Conservation (phyloP, 1,284 basidiomycete species). For the Amylostereum areolatum region DNA sequence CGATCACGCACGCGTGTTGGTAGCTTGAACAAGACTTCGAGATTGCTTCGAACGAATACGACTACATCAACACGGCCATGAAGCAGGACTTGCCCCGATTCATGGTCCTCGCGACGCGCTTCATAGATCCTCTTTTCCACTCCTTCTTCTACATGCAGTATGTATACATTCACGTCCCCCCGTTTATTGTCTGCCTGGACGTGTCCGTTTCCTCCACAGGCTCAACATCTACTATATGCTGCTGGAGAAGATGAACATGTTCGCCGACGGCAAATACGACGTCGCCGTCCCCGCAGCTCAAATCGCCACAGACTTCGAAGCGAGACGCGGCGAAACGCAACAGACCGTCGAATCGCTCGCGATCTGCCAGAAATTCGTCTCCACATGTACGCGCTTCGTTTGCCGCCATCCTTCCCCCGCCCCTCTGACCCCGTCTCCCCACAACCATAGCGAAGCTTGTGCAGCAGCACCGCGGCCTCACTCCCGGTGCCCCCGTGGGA, state of each 20-base stretch:
- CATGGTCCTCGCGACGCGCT: conserved; percentile 80
- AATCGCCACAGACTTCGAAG: conserved; percentile 76
- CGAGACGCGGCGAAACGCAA: conserved; percentile 75
- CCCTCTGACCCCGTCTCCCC: conserved; percentile 6
- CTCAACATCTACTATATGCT: conserved; percentile 93
- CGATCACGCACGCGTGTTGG: neutral
- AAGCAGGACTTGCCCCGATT: conserved; percentile 93
- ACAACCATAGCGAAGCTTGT: conserved; percentile 54
- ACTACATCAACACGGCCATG: conserved; percentile 90
- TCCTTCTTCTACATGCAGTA: conserved; percentile 99
- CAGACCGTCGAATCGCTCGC: conserved; percentile 69
- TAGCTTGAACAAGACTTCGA: conserved; percentile 99
- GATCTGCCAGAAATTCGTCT: conserved; percentile 77
- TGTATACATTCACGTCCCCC: conserved; percentile 26
- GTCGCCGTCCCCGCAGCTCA: conserved; percentile 58
- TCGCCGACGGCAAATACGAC: conserved; percentile 84
- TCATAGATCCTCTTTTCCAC: conserved; percentile 95
- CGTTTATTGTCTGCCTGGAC: neutral
- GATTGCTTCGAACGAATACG: conserved; percentile 91
- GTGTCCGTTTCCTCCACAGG: conserved; percentile 31
- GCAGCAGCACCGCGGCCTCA: conserved; percentile 40
- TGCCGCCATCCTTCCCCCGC: neutral
- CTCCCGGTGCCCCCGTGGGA: conserved; percentile 25
- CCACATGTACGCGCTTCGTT: conserved; percentile 61
- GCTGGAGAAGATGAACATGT: conserved; percentile 87